These are phyloP conservation scores for Cornus kousa DNA, from an alignment of 148 eudicot species.

Conservation along the genomic window DNA sequence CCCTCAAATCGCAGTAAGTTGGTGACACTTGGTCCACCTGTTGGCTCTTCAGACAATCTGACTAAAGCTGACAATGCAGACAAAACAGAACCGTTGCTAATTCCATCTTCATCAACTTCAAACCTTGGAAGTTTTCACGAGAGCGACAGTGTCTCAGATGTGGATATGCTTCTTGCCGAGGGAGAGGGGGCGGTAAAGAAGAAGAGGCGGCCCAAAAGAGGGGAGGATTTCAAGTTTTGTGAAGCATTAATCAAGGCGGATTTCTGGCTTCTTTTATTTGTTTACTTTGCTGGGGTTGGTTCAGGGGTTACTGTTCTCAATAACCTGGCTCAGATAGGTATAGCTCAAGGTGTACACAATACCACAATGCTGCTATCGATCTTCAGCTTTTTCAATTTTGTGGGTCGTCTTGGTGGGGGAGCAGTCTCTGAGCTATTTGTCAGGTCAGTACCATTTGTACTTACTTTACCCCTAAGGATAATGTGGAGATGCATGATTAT, in stretches of 20 bases:
- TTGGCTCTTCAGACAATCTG: conserved; percentile 24
- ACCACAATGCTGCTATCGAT: conserved; percentile 60
- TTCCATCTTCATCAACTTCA: conserved; percentile 42
- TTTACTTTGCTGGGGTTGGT: conserved; percentile 88
- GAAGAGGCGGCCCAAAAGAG: conserved; percentile 77
- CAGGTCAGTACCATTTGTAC: conserved; percentile 38
- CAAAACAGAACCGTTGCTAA: conserved; percentile 51
- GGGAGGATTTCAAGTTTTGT: conserved; percentile 73
- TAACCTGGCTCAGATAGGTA: conserved; percentile 91
- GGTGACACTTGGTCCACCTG: conserved; percentile 19
- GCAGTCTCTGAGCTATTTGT: conserved; percentile 77
- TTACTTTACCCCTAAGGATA: not conserved
- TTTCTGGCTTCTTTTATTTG: conserved; percentile 88
- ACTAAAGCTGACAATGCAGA: conserved; percentile 24
- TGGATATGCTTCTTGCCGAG: conserved; percentile 68
- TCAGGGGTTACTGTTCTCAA: conserved; percentile 90
- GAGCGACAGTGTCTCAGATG: conserved; percentile 47
- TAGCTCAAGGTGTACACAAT: conserved; percentile 65
- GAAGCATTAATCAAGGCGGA: conserved; percentile 91
- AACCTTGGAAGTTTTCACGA: conserved; percentile 41
- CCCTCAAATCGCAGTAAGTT: conserved; percentile 30
- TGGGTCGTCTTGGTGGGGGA: conserved; percentile 88
- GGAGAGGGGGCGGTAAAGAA: conserved; percentile 90
- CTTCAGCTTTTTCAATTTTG: conserved; percentile 80
- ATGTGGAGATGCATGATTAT: conserved; percentile 18